These are phyloP conservation scores for Spiromastix sp. DNA, from an alignment of 2,329 filamentous ascomycete genomes.

Conservation along the genomic window DNA sequence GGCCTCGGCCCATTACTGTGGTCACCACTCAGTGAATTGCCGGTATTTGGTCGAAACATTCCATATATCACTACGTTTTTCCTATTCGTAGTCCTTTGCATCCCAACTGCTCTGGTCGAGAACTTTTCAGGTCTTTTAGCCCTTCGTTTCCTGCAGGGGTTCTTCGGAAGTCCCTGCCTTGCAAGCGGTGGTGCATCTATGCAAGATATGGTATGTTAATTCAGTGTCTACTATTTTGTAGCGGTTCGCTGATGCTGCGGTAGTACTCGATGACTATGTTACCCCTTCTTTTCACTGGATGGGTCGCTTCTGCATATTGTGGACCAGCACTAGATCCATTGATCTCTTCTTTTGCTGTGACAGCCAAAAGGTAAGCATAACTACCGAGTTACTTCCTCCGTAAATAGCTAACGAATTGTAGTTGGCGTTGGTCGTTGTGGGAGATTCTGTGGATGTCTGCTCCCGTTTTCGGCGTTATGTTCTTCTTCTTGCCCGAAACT, in stretches of 20 bases:
- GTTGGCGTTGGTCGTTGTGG: constrained; percentile 54
- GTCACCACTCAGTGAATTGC: constrained; percentile 39
- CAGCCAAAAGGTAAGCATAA: too few species aligned
- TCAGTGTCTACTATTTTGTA: too few species aligned
- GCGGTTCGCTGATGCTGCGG: too few species aligned
- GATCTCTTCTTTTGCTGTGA: constrained; percentile 50
- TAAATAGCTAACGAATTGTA: too few species aligned
- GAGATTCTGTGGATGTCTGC: constrained; percentile 53
- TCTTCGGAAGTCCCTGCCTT: constrained; percentile 37
- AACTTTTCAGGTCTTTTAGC: constrained; percentile 45
- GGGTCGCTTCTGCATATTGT: constrained; percentile 40
- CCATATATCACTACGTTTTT: constrained; percentile 41
- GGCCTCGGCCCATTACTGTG: constrained; percentile 39
- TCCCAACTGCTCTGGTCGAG: constrained; percentile 36
- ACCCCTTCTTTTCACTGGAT: constrained; percentile 49
- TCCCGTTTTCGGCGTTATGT: constrained; percentile 50
- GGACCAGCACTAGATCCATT: constrained; percentile 51
- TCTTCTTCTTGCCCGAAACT: constrained; percentile 56
- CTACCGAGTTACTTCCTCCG: too few species aligned
- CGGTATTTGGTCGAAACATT: constrained; percentile 38
- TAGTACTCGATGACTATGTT: too few species aligned
- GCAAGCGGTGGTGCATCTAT: constrained; percentile 38
- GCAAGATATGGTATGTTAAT: too few species aligned
- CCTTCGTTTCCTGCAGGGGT: constrained; percentile 43
- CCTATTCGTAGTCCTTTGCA: constrained; percentile 41